phyloP scores from a whole-genome alignment of 2,329 filamentous ascomycete genomes.

The Colletotrichum sp. region DNA sequence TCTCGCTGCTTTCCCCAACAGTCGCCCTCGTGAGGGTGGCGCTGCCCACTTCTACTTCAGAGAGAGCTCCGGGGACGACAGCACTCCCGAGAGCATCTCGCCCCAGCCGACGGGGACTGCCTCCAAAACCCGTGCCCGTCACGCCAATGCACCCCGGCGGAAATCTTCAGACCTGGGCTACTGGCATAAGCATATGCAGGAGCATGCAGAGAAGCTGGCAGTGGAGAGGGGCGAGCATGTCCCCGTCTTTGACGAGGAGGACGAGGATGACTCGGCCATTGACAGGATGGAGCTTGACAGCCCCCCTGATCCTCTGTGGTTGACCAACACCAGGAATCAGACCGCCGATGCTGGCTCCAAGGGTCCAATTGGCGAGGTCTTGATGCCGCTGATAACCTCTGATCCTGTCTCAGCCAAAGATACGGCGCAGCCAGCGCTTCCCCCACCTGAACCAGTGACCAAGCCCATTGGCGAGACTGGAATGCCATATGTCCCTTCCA shows the following conservation, averaged over 20 bases:
- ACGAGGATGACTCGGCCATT: slow-evolving; percentile 42
- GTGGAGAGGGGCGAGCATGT: slow-evolving; percentile 40
- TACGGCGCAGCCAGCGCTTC: not conserved
- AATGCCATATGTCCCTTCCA: slow-evolving; percentile 4
- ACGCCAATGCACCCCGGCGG: slow-evolving; percentile 45
- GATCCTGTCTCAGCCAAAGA: not conserved
- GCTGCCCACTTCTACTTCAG: slow-evolving; percentile 75
- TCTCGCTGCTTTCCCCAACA: slow-evolving; percentile 77
- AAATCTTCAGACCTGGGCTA: slow-evolving; percentile 71
- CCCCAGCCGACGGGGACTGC: slow-evolving; percentile 29
- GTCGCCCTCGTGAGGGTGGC: slow-evolving; percentile 70
- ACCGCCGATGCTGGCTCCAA: not conserved
- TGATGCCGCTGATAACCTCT: slow-evolving; percentile 18
- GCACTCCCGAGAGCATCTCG: slow-evolving; percentile 43
- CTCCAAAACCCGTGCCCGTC: slow-evolving; percentile 19
- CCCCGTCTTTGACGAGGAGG: slow-evolving; percentile 26
- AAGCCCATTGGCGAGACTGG: slow-evolving; percentile 9
- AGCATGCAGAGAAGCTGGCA: slow-evolving; percentile 72
- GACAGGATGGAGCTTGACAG: slow-evolving; percentile 45
- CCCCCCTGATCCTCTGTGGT: slow-evolving; percentile 47
- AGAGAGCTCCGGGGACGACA: slow-evolving; percentile 65
- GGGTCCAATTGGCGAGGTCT: slow-evolving; percentile 19
- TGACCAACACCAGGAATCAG: slow-evolving; percentile 36
- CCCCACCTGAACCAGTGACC: not conserved
- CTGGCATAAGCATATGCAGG: slow-evolving; percentile 82